Evolutionary conservation across 2,329 filamentous ascomycete genomes (phyloP).

Genomic region (Diplodia corticola): DNA sequence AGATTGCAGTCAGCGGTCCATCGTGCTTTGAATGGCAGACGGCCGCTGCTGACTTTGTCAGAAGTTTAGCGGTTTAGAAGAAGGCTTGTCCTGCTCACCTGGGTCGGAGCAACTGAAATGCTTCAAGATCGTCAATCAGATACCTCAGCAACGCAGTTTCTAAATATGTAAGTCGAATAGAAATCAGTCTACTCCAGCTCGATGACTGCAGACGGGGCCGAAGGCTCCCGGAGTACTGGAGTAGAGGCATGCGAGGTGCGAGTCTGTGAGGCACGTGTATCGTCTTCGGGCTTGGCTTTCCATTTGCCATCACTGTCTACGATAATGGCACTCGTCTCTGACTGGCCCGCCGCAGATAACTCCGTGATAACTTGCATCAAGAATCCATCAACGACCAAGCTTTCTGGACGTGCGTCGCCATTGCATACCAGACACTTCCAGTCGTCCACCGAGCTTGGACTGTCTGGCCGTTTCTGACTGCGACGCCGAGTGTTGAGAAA

Average conservation of each 20-base stretch:
- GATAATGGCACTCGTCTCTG: conserved; percentile 61
- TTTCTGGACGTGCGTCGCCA: conserved; percentile 71
- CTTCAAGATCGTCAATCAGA: not conserved
- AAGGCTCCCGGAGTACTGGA: not conserved
- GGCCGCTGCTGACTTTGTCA: not conserved
- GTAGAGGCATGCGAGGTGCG: not conserved
- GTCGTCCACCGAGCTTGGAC: conserved; percentile 57
- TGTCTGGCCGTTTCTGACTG: conserved; percentile 30
- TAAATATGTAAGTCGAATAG: no score
- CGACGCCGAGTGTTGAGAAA: conserved; percentile 68
- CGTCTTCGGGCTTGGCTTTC: conserved; percentile 25
- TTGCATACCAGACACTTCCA: conserved; percentile 89
- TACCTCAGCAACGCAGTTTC: not conserved
- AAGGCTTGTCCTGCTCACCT: not conserved
- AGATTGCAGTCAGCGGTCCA: not conserved
- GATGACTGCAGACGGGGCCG: not conserved
- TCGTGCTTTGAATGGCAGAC: not conserved
- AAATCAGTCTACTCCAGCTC: not conserved
- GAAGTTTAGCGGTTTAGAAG: not conserved
- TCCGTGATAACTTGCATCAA: conserved; percentile 61
- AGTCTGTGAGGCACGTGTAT: not conserved
- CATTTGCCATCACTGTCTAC: conserved; percentile 57
- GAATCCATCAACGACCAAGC: conserved; percentile 73
- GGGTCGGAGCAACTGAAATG: not conserved
- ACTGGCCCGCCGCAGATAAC: conserved; percentile 52